These are phyloP conservation scores for Cercospora sp. DNA, from an alignment of 2,329 filamentous ascomycete species.

Conservation along the genomic window DNA sequence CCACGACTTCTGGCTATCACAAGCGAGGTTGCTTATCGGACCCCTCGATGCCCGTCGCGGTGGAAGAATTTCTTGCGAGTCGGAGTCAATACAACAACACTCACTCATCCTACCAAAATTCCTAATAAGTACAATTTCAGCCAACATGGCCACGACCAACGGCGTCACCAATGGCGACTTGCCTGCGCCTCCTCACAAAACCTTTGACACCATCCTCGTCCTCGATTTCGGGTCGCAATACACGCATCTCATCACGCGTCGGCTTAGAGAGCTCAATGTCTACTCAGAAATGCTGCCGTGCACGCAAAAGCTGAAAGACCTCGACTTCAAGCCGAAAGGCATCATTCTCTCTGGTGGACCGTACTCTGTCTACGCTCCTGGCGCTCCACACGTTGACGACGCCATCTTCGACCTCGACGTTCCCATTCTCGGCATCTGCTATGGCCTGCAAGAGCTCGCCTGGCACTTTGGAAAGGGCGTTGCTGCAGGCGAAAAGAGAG, in stretches of 20 bases:
- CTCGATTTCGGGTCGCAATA: constrained; percentile 74
- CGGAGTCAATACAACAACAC: neutral
- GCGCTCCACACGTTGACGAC: constrained; percentile 76
- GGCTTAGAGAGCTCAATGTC: constrained; percentile 75
- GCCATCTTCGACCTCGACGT: constrained; percentile 75
- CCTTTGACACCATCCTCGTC: constrained; percentile 68
- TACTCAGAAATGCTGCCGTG: constrained; percentile 89
- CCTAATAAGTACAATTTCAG: neutral
- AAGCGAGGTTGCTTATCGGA: constrained; percentile 4
- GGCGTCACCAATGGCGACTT: constrained; percentile 42
- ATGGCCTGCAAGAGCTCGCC: constrained; percentile 70
- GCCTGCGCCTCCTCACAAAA: constrained; percentile 50
- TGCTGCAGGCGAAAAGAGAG: constrained; percentile 64
- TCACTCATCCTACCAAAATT: constrained; percentile 1
- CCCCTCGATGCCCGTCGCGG: neutral
- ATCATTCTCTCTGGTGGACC: constrained; percentile 75
- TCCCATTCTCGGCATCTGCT: constrained; percentile 63
- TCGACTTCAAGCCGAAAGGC: constrained; percentile 78
- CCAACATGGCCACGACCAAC: constrained; percentile 32
- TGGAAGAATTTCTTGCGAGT: constrained; percentile 7
- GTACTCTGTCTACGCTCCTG: constrained; percentile 79
- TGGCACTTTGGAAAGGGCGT: constrained; percentile 70
- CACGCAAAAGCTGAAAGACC: constrained; percentile 75
- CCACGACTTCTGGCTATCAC: constrained; percentile 15
- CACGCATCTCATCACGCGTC: constrained; percentile 72